phyloP scores from a whole-genome alignment of 345 rosid species.

The Bruguiera sexangula region DNA sequence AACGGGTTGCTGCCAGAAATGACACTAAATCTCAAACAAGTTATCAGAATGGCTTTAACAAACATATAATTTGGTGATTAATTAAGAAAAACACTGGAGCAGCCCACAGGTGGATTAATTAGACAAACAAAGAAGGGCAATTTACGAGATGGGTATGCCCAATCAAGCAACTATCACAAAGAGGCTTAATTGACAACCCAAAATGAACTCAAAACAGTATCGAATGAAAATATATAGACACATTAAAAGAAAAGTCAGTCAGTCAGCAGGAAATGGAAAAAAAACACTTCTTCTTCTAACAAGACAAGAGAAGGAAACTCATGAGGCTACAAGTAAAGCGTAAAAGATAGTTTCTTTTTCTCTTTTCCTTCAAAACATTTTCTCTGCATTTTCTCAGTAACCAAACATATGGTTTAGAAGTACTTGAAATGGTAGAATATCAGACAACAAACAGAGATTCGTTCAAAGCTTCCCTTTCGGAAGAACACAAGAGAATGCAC shows the following conservation, averaged over 20 bases:
- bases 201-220: no score
- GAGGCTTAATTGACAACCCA: no score
- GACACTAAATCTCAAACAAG: neutral
- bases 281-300: no score
- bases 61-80: constrained; percentile 12
- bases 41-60: neutral
- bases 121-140: neutral
- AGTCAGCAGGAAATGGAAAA: no score
- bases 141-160: constrained; percentile 20
- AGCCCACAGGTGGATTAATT: constrained; percentile 21
- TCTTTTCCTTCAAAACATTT: neutral
- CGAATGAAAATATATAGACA: no score
- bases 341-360: neutral
- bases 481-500: neutral
- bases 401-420: neutral
- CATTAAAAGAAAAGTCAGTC: no score
- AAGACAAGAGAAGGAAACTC: neutral
- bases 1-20: no score
- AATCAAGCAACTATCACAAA: constrained; percentile 24
- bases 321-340: neutral
- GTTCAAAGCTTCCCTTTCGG: neutral
- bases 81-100: constrained; percentile 9
- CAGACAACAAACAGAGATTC: neutral
- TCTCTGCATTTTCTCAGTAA: constrained; percentile 17
- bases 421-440: neutral